Evolutionary conservation across 2,329 filamentous ascomycete species (phyloP).

Genomic region (Aspergillus brunneoviolaceus): DNA sequence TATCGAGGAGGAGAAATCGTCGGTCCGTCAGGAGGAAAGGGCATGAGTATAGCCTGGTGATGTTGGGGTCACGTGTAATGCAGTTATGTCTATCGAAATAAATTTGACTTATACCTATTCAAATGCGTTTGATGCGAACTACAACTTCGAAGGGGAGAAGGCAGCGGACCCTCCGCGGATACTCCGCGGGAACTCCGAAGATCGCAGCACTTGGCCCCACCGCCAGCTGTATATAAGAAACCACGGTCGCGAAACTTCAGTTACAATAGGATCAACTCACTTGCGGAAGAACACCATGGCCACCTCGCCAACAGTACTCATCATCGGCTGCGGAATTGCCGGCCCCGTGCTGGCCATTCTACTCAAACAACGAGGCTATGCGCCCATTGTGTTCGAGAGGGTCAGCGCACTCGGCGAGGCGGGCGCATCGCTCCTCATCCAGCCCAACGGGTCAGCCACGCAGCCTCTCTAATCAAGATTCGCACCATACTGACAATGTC

Average conservation of each 20-base stretch:
- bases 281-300: not conserved
- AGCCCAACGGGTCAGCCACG: conserved; percentile 2
- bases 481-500: not conserved
- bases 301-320: not conserved
- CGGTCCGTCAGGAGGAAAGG: no score
- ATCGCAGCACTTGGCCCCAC: not conserved
- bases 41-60: no score
- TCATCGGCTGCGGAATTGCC: conserved; percentile 9
- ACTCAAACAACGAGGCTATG: conserved; percentile 4
- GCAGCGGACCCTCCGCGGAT: not conserved
- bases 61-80: no score
- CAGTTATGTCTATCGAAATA: no score
- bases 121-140: no score
- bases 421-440: conserved; percentile 6
- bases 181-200: not conserved
- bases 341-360: conserved; percentile 3
- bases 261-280: not conserved
- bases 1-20: no score
- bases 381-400: conserved; percentile 6
- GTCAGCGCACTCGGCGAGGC: conserved; percentile 6
- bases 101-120: no score
- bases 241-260: not conserved
- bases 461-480: not conserved
- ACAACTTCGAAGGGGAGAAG: no score
- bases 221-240: not conserved